These are phyloP conservation scores for Suillus placidus DNA, from an alignment of 768 basidiomycete genomes.

Conservation along the genomic window DNA sequence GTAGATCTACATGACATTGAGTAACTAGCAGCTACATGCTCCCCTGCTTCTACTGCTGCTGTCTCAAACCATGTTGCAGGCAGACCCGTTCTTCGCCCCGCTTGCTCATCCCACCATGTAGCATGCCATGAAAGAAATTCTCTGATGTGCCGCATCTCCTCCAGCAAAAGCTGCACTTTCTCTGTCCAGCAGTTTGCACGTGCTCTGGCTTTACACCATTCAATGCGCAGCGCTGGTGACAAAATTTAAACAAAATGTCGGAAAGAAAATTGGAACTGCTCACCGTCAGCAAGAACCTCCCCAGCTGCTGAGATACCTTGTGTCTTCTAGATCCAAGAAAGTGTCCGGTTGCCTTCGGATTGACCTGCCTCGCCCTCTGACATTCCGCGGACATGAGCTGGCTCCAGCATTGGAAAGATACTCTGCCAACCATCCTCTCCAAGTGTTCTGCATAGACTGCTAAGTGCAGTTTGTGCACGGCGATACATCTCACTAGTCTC, in stretches of 20 bases:
- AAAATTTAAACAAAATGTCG: no score
- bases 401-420: neutral
- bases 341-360: neutral
- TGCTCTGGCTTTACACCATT: conserved; percentile 29
- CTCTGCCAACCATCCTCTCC: neutral
- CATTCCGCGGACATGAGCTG: neutral
- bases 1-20: no score
- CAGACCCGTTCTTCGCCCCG: neutral
- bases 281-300: no score
- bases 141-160: conserved; percentile 31
- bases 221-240: conserved; percentile 14
- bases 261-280: no score
- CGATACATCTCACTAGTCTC: neutral
- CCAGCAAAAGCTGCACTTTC: conserved; percentile 26
- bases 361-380: neutral
- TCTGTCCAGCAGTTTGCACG: conserved; percentile 25
- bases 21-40: no score
- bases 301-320: neutral
- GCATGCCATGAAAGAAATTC: conserved; percentile 26
- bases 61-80: no score
- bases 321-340: neutral
- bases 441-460: neutral
- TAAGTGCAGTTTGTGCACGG: neutral
- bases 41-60: no score
- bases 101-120: conserved; percentile 19